phyloP scores from a whole-genome alignment of 495 filamentous ascomycete species.

The Penicillium soppii region DNA sequence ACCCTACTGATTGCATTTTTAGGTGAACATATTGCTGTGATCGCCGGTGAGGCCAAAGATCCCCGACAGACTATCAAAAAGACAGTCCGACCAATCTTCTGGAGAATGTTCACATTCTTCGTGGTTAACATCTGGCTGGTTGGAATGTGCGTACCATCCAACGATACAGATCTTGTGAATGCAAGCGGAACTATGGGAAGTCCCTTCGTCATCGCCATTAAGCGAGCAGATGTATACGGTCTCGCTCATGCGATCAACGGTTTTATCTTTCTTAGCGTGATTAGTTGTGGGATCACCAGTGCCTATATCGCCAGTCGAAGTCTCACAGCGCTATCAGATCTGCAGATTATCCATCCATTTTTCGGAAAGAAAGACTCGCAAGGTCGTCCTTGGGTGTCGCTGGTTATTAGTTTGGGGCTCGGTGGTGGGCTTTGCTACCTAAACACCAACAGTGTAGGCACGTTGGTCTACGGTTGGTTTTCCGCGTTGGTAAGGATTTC shows the following conservation, averaged over 20 bases:
- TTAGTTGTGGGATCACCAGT: slow-evolving; percentile 31
- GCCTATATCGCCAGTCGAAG: slow-evolving; percentile 29
- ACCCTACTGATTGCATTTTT: neutral
- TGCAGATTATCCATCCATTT: slow-evolving; percentile 24
- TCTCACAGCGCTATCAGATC: slow-evolving; percentile 25
- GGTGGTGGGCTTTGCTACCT: slow-evolving; percentile 30
- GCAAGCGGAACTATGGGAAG: slow-evolving; percentile 25
- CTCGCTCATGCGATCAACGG: slow-evolving; percentile 30
- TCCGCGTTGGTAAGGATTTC: slow-evolving; percentile 19
- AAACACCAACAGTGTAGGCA: slow-evolving; percentile 22
- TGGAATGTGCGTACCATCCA: slow-evolving; percentile 29
- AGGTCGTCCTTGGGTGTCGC: slow-evolving; percentile 23
- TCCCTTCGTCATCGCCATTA: slow-evolving; percentile 31
- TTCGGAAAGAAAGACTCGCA: slow-evolving; percentile 27
- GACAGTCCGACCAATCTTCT: slow-evolving; percentile 28
- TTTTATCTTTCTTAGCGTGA: slow-evolving; percentile 29
- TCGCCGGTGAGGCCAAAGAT: slow-evolving; percentile 27
- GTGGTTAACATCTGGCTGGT: slow-evolving; percentile 33
- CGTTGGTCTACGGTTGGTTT: slow-evolving; percentile 28
- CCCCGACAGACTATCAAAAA: slow-evolving; percentile 27
- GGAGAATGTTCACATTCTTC: slow-evolving; percentile 35
- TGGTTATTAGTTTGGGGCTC: slow-evolving; percentile 20
- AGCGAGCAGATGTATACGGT: slow-evolving; percentile 23
- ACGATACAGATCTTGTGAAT: slow-evolving; percentile 21
- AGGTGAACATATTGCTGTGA: slow-evolving; percentile 31